These are phyloP conservation scores for Cryptococcus wingfieldii DNA, from an alignment of 1,284 basidiomycete species.

Conservation along the genomic window DNA sequence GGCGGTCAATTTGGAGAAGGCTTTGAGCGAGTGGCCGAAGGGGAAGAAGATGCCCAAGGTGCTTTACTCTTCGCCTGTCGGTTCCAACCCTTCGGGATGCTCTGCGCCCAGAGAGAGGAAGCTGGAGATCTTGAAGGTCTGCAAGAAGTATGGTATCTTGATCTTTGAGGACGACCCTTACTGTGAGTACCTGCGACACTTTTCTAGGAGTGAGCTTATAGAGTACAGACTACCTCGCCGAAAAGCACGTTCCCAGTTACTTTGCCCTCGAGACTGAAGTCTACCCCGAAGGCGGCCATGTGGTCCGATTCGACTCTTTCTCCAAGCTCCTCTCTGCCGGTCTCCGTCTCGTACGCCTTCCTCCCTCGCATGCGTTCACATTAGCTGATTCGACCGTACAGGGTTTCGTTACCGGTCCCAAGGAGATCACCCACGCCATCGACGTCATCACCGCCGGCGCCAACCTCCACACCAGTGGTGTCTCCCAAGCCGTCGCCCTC, in stretches of 20 bases:
- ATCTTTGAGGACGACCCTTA: constrained; percentile 87
- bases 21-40: constrained; percentile 70
- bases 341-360: constrained; percentile 33
- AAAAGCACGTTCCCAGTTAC: constrained; percentile 61
- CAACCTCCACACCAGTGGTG: constrained; percentile 73
- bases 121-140: constrained; percentile 69
- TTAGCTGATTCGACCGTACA: constrained; percentile 1
- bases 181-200: constrained; percentile 42
- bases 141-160: constrained; percentile 69
- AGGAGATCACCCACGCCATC: constrained; percentile 66
- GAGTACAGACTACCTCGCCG: constrained; percentile 57
- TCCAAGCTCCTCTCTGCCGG: constrained; percentile 83
- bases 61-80: constrained; percentile 64
- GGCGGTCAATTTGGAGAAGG: constrained; percentile 60
- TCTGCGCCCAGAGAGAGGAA: constrained; percentile 71
- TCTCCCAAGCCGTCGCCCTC: constrained; percentile 71
- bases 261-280: constrained; percentile 64
- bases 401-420: constrained; percentile 79
- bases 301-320: constrained; percentile 80
- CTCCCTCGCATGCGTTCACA: background rate
- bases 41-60: constrained; percentile 70
- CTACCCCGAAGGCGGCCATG: constrained; percentile 59
- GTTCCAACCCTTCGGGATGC: constrained; percentile 77
- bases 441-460: constrained; percentile 56
- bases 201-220: constrained; percentile 26